phyloP scores from a whole-genome alignment of 1,139 yeast species.

The Diutina scorzettiae region DNA sequence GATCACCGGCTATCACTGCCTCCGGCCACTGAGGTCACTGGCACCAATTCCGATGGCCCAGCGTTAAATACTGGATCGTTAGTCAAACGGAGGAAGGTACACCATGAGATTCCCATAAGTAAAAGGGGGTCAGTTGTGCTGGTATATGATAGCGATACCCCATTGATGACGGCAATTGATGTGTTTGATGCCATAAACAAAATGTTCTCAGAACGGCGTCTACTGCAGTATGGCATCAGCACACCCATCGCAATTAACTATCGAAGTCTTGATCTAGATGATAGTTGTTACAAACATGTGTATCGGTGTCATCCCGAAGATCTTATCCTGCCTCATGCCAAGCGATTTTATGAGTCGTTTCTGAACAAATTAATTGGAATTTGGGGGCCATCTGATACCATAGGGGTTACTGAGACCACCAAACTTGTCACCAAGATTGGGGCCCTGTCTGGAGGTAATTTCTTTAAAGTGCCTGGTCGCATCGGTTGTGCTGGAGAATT shows the following conservation, averaged over 20 bases:
- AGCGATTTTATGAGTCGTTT: neutral
- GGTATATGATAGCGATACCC: neutral
- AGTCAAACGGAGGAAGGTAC: too few species aligned
- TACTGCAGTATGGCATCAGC: neutral
- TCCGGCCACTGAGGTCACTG: neutral
- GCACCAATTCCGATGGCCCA: too few species aligned
- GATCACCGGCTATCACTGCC: neutral
- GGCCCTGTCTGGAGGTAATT: conserved; percentile 36
- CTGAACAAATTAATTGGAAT: neutral
- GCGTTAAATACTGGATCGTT: too few species aligned
- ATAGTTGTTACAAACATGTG: neutral
- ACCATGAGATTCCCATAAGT: too few species aligned
- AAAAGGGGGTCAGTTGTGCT: neutral
- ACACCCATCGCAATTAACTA: neutral
- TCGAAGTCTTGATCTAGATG: neutral
- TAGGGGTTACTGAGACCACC: conserved; percentile 17
- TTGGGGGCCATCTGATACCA: conserved; percentile 19
- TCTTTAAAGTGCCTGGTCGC: conserved; percentile 36
- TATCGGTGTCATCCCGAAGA: neutral
- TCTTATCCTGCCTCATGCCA: neutral
- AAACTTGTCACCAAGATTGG: conserved; percentile 10
- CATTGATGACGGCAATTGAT: neutral
- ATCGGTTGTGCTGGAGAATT: conserved; percentile 42
- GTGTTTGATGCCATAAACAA: neutral
- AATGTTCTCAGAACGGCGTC: neutral